Base-by-base conservation (phyloP, 108 stramenopile genomes). In the Mayamaea pseudoterrestris region DNA sequence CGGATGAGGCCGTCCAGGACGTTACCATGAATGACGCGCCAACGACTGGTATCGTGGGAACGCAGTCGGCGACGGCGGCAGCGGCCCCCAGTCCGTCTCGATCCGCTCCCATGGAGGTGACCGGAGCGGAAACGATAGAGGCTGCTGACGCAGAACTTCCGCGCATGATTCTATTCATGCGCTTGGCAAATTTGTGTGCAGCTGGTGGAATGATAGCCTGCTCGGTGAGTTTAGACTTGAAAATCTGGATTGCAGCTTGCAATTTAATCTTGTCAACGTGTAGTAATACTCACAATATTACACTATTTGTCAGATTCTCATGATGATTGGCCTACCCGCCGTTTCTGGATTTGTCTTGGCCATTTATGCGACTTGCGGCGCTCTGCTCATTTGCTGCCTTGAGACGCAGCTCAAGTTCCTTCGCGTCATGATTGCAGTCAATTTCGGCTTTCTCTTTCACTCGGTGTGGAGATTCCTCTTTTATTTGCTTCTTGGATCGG, bases 361-460 rank as follows among this genome's bases (percentile, higher is more conserved):
- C 1, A 57, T 90, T 35, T 90, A 90, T 50, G 76, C 83, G 29
- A 65, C 63, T 25, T 80, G 69, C 27, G 88, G 88, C 41, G 77
- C 80, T 12, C 7, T 75, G 1, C 63, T 90, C 30, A 74, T 90
- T 54, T 90, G 88, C 61, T 83, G 82, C 44, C 55, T 90, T 30
- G 88, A 90, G 63, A 89, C 87, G 2, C 87, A 89, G 53, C 69
- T 89, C 14, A 89, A 89, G 54, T 83, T 89, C 61, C 49, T 90
- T 22, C 71, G 87, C 27, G 83, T 78, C 12, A 64, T 76, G 44
- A 83, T 90, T 51, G 83, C 88, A 7, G 73, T 74, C 13, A 90
- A 85, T 56, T 90, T 85, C 58, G 88, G 88, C 24, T 90, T 90
- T 50, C 46, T 90, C 28, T 90, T 80, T 74, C 68, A 66, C 47